Evolutionary conservation across 345 rosid species (phyloP), one percentile per base, ranked within the genome.

Genomic region (Acer campestre): DNA sequence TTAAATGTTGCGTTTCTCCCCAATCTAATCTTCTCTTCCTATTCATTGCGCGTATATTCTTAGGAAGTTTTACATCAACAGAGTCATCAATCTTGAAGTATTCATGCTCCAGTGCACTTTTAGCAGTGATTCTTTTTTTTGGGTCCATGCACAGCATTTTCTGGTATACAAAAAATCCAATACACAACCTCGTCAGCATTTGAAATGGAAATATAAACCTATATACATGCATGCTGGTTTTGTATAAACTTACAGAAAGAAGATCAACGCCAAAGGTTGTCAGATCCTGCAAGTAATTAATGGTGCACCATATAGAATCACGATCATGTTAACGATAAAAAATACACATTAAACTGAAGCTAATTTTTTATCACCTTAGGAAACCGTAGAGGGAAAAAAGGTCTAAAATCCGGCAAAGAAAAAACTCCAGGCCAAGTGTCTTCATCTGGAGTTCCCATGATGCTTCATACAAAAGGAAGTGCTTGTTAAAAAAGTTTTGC

Each of bases 71-170:
- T 35, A 4, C 38, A 35, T 35, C 38, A 35, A 25, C 31, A 61
- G 8, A 9, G 7, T 12, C 27, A 22, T 10, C 27, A 2, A 22
- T 11, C 12, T 38, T 18, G 25, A 66, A 66, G 49, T 66, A 66
- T 66, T 17, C 48, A 66, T 66, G 69, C 48, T 38, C 48, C 1
- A 66, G 69, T 6, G 69, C 69, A 16, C 16, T 16, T 2, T 17
- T 2, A 0, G 69, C 22, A 0, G 69, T 66, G 18, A 66, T 66
- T 18, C 69, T 66, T 7, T 38, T 5, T 22, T 38, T n/a, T 8
- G 69, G 69, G 40, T 66, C 11, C 69, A 66, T 4, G 69, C 69
- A 35, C 20, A 66, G 49, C 69, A 66, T 35, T 66, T 38, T 66
- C 69, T 66, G 49, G 38, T 35, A 35, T 4, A 35, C 6, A 35